phyloP scores from a whole-genome alignment of 2,329 filamentous ascomycete species.

The Fonsecaea monophora region DNA sequence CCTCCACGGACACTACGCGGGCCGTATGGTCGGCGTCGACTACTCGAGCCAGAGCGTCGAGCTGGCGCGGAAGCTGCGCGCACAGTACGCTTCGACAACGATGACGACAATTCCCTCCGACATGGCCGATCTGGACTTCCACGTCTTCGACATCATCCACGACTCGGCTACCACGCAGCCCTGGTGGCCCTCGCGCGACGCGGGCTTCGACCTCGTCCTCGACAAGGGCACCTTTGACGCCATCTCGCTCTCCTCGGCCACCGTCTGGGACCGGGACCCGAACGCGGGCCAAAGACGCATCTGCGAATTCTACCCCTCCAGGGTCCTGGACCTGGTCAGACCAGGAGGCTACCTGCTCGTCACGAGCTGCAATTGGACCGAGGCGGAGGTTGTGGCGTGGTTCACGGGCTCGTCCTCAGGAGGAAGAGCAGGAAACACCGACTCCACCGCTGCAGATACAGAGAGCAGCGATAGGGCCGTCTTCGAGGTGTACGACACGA shows the following conservation, averaged over 20 bases:
- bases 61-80: constrained; percentile 71
- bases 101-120: neutral
- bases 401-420: constrained; percentile 61
- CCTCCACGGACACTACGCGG: constrained; percentile 68
- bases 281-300: constrained; percentile 54
- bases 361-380: constrained; percentile 98
- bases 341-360: constrained; percentile 77
- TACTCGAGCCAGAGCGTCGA: constrained; percentile 77
- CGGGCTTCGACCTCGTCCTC: constrained; percentile 86
- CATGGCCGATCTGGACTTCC: constrained; percentile 66
- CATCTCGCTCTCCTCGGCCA: constrained; percentile 69
- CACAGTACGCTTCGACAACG: constrained; percentile 39
- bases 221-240: constrained; percentile 99
- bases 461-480: constrained; percentile 3
- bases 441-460: neutral
- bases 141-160: constrained; percentile 46
- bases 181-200: constrained; percentile 50
- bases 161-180: constrained; percentile 36
- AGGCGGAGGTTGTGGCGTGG: constrained; percentile 81
- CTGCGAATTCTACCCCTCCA: constrained; percentile 76
- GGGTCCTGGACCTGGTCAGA: constrained; percentile 72
- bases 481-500: constrained; percentile 69
- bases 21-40: constrained; percentile 82
- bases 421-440: neutral
- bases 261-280: constrained; percentile 25